These are phyloP conservation scores for Globisporangium iwayamae DNA, from an alignment of 352 stramenopile genomes.

Conservation along the genomic window DNA sequence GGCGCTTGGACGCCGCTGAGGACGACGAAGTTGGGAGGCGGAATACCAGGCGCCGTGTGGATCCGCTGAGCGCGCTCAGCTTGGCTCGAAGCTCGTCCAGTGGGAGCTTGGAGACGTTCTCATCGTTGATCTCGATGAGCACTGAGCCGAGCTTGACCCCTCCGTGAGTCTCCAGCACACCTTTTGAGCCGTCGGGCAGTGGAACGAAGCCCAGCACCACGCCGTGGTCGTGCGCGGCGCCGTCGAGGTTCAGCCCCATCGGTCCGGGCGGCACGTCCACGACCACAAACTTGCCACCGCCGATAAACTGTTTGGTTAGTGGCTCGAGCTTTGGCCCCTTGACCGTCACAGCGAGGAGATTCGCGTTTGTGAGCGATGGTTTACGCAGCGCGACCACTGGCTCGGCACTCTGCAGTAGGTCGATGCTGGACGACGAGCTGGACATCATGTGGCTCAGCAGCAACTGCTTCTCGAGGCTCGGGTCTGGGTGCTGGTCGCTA, in stretches of 20 bases:
- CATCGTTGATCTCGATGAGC: conserved; percentile 64
- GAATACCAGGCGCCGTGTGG: conserved; percentile 46
- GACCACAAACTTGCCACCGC: conserved; percentile 19
- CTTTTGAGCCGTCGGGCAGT: conserved; percentile 49
- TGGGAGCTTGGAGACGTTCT: conserved; percentile 46
- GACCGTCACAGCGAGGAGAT: conserved; percentile 14
- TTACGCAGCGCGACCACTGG: conserved; percentile 6
- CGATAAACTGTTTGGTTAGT: not conserved
- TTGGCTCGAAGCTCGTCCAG: conserved; percentile 38
- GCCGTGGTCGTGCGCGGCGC: conserved; percentile 34
- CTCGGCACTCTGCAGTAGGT: not conserved
- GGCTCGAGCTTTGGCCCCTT: conserved; percentile 3
- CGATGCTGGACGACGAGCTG: conserved; percentile 12
- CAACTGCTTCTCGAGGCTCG: conserved; percentile 8
- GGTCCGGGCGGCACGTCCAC: conserved; percentile 51
- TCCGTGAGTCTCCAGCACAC: conserved; percentile 49
- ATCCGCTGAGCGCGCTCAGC: conserved; percentile 35
- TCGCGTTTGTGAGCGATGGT: conserved; percentile 9
- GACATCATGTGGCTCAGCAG: not conserved
- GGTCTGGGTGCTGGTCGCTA: not conserved
- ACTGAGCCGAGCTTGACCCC: conserved; percentile 49
- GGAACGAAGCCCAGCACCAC: conserved; percentile 67
- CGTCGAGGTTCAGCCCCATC: conserved; percentile 65
- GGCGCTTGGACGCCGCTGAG: conserved; percentile 3
- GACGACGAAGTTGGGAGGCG: conserved; percentile 26